Base-by-base conservation (phyloP, 441 rosid species). In the Dalechampia spathulata region DNA sequence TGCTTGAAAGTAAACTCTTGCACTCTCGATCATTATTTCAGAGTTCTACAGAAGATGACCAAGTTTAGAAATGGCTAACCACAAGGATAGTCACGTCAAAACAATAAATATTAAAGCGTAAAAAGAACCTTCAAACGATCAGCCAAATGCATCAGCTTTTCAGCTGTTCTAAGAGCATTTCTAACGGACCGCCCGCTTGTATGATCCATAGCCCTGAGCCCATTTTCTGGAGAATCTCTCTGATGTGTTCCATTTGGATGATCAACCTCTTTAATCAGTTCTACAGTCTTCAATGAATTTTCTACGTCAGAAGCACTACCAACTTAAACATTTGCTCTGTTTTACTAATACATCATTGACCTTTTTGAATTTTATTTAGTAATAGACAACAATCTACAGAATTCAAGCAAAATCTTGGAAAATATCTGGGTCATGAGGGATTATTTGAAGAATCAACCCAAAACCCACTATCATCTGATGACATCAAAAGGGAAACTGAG, bases 1-100 rank as follows among this genome's bases (percentile, higher is more conserved):
- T 49, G 97, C 95, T 76, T 90, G 84, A 72, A 94, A 94, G 83
- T 90, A 94, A 57, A 86, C 68, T 57, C 69, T 89, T n/a, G 77
- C 76, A 55, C 83, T 72, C 58, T 87, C 99, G 52, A 56, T 60
- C 65, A 54, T 66, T 27, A 77, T 71, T 25, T 85, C 88, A 41
- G 83, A 52, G 61, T 55, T 71, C 99, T 87, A 83, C 77, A 62
- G 61, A 58, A 39, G 46, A 51, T 61, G 60, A 30, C 52, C 48
- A 28, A 38, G 48, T 40, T 63, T 47, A n/a, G 57, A 62, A 48
- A 65, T 54, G n/a, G n/a, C 64, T 62, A 41, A 56, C 45, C 26
- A 54, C 55, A 48, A 15, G 36, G 54, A 36, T 32, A 45, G 44
- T 21, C 55, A 48, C 19, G 70, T 28, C 25, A 57, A 55, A 57